Base-by-base conservation (phyloP, 345 rosid species). In the Hibiscus syriacus region DNA sequence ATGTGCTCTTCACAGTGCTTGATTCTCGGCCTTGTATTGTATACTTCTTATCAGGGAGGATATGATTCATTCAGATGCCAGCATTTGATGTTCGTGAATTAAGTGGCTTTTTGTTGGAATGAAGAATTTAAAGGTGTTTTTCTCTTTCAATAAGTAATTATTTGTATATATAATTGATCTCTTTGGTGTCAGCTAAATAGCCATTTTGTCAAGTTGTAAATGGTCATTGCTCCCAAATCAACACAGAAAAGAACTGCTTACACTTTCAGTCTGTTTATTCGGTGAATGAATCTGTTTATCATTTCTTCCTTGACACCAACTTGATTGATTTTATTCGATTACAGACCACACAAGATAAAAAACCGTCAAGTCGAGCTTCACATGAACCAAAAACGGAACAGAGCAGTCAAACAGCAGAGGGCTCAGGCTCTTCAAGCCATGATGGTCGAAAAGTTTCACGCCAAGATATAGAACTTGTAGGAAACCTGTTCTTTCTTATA, bases 401-500 rank as follows among this genome's bases (percentile, higher is more conserved):
- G 55, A 84, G 80, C 57, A 88, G 80, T 73, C 85, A 76, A 72
- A 58, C 83, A 30, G 45, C 85, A 72, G 98, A 89, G 57, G 90
- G 87, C 70, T 94, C 98, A 60, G 84, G 85, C 66, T 91, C 99
- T 36, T 85, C 99, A 14, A 88, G 93, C 83, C 89, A 83, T 79
- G 96, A 95, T 53, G 71, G 82, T 71, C 83, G 85, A 78, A 95
- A 88, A 79, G 99, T 95, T 79, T 91, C 99, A 36, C 91, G 96
- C 48, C 84, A 91, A 80, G 99, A 94, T 76, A 94, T 91, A 61
- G 98, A 91, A 84, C 93, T 91, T 81, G 99, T 94, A 17, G 7
- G 5, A 34, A 14, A 14, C n/a, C 1, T n/a, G 5, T 64, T 49
- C 38, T 54, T n/a, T n/a, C n/a, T 70, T 48, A 30, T 22, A 6